Conservation (phyloP, 169 alveolate species). For the Fabrea salina region DNA sequence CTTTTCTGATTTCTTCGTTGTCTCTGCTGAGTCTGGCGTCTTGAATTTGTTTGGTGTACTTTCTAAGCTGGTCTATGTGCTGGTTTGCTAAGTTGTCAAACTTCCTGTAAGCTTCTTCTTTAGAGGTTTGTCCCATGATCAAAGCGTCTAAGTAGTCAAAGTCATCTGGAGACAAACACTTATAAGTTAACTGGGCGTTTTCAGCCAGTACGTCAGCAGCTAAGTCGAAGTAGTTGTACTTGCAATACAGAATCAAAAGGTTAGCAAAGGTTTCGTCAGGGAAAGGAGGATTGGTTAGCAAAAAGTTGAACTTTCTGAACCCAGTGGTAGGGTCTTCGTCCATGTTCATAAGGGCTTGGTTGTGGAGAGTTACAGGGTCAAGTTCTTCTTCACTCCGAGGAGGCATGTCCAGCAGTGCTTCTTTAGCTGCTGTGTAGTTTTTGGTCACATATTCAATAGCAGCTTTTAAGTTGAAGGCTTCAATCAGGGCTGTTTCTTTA, state of each 20-base stretch:
- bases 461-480: conserved; percentile 89
- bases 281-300: conserved; percentile 80
- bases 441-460: conserved; percentile 86
- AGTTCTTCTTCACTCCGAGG: conserved; percentile 90
- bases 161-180: conserved; percentile 76
- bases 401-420: conserved; percentile 91
- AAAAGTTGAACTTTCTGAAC: conserved; percentile 78
- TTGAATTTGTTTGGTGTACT: conserved; percentile 76
- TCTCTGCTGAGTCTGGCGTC: conserved; percentile 83
- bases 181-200: conserved; percentile 83
- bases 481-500: conserved; percentile 86
- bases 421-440: conserved; percentile 81
- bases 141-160: conserved; percentile 85
- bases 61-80: conserved; percentile 73
- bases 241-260: conserved; percentile 84
- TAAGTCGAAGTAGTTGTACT: conserved; percentile 83
- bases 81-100: conserved; percentile 84
- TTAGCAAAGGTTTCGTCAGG: conserved; percentile 90
- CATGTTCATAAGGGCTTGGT: conserved; percentile 87
- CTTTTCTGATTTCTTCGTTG: conserved; percentile 73
- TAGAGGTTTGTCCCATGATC: conserved; percentile 73
- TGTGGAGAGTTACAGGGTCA: conserved; percentile 89
- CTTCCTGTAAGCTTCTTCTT: conserved; percentile 84
- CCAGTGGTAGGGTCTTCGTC: conserved; percentile 84
- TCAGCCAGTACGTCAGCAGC: conserved; percentile 92